Evolutionary conservation across 345 rosid genomes (phyloP).

Genomic region (Rhizophora mangle): DNA sequence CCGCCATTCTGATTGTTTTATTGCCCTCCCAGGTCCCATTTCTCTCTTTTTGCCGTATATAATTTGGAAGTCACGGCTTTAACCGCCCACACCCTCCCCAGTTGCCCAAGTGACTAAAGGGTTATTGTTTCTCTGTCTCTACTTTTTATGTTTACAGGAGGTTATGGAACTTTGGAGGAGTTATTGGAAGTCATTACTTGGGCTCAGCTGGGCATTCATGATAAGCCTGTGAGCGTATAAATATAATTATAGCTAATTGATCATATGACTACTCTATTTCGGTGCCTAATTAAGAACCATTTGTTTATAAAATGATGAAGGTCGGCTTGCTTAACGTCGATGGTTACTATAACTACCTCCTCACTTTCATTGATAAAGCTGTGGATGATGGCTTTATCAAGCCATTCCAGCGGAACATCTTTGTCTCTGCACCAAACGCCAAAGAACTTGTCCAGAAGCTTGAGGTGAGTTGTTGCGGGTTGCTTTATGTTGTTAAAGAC

Average conservation of each 20-base stretch:
- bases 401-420: slow-evolving; percentile 78
- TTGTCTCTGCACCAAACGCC: slow-evolving; percentile 92
- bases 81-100: neutral
- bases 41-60: neutral
- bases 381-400: slow-evolving; percentile 94
- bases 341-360: slow-evolving; percentile 82
- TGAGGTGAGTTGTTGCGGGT: slow-evolving; percentile 50
- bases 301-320: slow-evolving; percentile 31
- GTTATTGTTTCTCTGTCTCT: neutral
- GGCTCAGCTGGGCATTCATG: slow-evolving; percentile 97
- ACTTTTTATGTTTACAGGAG: slow-evolving; percentile 45
- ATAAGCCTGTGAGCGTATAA: slow-evolving; percentile 69
- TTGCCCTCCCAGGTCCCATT: slow-evolving; percentile 82
- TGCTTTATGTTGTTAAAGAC: slow-evolving; percentile 4
- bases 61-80: neutral
- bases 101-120: neutral
- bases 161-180: slow-evolving; percentile 94
- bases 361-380: slow-evolving; percentile 89
- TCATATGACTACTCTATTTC: neutral
- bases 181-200: slow-evolving; percentile 79
- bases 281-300: neutral
- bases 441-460: slow-evolving; percentile 85
- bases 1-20: slow-evolving; percentile 87
- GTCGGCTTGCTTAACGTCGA: slow-evolving; percentile 96
- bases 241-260: neutral